Base-by-base conservation (phyloP, 768 basidiomycete species). In the Pisolithus marmoratus region DNA sequence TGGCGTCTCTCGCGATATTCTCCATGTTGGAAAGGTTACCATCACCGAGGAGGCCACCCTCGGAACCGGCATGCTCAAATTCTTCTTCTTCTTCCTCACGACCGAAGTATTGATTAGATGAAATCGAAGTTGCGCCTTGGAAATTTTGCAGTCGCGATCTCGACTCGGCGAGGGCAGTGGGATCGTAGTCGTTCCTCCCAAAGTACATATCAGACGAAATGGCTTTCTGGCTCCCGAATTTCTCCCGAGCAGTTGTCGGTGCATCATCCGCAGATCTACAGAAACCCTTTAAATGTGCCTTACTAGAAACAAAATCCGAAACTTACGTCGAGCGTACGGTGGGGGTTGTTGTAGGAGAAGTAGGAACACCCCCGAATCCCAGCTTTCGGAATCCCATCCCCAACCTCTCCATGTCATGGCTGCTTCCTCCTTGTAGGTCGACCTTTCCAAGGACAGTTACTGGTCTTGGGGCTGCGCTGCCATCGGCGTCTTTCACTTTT, bases 191-290 rank as follows among this genome's bases (percentile, higher is more conserved):
- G 46, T 88, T 87, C 38, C 95, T 81, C 22, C 86, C 92, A 66
- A 98, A 98, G 75, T 87, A 97, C 90, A 94, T 93, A 63, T 98
- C 96, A 4, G 93, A 95, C 5, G 94, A 97, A 66, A 99, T 99
- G 49, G 82, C 93, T 65, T 97, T 99, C 66, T 98, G 96, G 53
- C 63, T 68, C 2, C 92, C 90, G 66, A 98, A 99, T 60, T 90
- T 91, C 8, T 94, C 87, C 52, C 94, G 83, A 1, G 96, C 95
- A 17, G 80, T 81, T 5, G 83, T 93, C 0, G 84, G 83, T 24
- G 83, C 72, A 48, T 89, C 82, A 47, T 84, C 85, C 5, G 44
- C 65, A 2, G 58, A 19, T 2, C 71, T 53, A 20, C 65, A 70
- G 52, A 29, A 44, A 38, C 40, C 12, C 20, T 31, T 45, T 9